These are phyloP conservation scores for Byssochlamys sp. DNA, from an alignment of 2,329 filamentous ascomycete species.

Conservation along the genomic window DNA sequence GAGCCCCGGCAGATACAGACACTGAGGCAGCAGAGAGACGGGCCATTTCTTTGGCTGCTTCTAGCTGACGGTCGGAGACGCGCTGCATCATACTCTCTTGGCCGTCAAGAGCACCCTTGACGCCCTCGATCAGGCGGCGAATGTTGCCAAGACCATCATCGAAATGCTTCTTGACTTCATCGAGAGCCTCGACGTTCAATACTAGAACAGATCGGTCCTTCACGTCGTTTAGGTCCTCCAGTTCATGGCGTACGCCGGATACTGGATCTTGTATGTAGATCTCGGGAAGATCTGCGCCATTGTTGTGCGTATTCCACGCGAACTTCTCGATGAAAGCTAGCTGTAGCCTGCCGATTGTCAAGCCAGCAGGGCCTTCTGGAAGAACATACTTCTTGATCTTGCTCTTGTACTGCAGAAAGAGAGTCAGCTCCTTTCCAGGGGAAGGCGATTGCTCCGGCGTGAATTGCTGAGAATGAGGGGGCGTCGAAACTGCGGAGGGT, in stretches of 20 bases:
- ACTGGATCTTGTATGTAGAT: slow-evolving; percentile 96
- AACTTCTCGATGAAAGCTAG: slow-evolving; percentile 98
- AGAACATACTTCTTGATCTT: slow-evolving; percentile 95
- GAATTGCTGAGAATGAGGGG: slow-evolving; percentile 45
- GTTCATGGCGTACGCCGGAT: slow-evolving; percentile 89
- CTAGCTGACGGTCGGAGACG: slow-evolving; percentile 82
- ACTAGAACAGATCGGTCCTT: slow-evolving; percentile 94
- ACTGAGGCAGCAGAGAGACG: slow-evolving; percentile 44
- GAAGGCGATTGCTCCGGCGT: slow-evolving; percentile 49
- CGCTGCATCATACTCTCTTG: slow-evolving; percentile 73
- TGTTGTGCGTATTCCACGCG: slow-evolving; percentile 94
- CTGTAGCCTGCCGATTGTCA: slow-evolving; percentile 80
- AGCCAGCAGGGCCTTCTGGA: slow-evolving; percentile 68
- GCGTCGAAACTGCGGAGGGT: slow-evolving; percentile 19
- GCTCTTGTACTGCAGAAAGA: slow-evolving; percentile 93
- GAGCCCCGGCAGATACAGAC: slow-evolving; percentile 22
- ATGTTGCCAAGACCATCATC: slow-evolving; percentile 80
- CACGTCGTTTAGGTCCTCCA: slow-evolving; percentile 85
- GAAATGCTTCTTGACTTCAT: slow-evolving; percentile 93
- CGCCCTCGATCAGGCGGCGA: slow-evolving; percentile 71
- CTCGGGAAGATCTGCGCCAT: slow-evolving; percentile 83
- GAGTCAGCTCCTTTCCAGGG: slow-evolving; percentile 76
- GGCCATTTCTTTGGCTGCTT: slow-evolving; percentile 78
- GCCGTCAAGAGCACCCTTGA: slow-evolving; percentile 73
- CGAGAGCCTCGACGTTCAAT: slow-evolving; percentile 80